These are phyloP conservation scores for Blastobotrys petasosporus DNA, from an alignment of 1,139 yeast genomes.

Conservation along the genomic window DNA sequence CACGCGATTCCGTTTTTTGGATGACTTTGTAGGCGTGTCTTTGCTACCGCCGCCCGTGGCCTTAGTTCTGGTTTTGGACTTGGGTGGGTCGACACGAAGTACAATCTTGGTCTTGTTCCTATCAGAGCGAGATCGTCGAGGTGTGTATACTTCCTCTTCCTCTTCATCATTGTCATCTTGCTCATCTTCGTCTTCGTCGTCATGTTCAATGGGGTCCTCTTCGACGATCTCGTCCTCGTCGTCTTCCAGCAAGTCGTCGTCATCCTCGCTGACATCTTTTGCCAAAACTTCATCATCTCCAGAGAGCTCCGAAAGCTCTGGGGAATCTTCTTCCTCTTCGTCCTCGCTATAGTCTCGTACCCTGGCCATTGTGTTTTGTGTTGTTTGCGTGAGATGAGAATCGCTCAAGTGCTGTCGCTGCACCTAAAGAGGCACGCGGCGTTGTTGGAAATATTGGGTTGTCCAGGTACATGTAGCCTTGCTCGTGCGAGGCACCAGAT, in stretches of 20 bases:
- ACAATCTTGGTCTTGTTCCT: too few relatives aligned
- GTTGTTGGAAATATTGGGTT: too few relatives aligned
- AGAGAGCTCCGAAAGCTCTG: constrained; percentile 22
- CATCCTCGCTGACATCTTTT: constrained; percentile 18
- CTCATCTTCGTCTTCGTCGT: constrained; percentile 16
- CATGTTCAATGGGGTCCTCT: constrained; percentile 19
- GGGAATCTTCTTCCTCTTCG: constrained; percentile 17
- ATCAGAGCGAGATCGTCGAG: constrained; percentile 10
- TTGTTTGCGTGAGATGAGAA: too few relatives aligned
- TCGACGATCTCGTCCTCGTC: constrained; percentile 13
- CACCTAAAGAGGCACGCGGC: neutral
- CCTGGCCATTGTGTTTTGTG: neutral
- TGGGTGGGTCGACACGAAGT: too few relatives aligned
- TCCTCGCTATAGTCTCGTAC: neutral
- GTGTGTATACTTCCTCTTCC: constrained; percentile 15
- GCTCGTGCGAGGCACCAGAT: too few relatives aligned
- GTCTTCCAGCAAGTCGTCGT: constrained; percentile 18
- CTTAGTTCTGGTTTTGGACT: neutral
- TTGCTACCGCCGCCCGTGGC: neutral
- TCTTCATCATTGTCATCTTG: constrained; percentile 19
- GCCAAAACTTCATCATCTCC: constrained; percentile 14
- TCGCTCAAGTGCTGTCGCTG: too few relatives aligned
- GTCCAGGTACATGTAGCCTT: too few relatives aligned
- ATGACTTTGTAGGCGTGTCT: neutral
- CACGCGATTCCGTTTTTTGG: constrained; percentile 11